Base-by-base conservation (phyloP, 495 filamentous ascomycete species). In the Penicillium macrosclerotiorum region DNA sequence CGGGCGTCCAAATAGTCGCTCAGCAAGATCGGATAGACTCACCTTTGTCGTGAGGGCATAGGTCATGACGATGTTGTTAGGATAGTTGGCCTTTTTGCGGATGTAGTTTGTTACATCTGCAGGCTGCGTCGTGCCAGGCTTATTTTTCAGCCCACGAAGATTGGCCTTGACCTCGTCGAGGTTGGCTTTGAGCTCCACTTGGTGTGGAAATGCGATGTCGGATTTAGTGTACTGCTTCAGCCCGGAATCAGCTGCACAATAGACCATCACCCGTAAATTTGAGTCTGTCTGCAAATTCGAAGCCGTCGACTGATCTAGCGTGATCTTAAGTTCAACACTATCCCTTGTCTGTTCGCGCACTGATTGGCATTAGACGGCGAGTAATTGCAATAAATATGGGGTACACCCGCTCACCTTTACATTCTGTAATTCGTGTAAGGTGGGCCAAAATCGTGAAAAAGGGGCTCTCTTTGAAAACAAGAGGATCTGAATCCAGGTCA, bases 41-140 rank as follows among this genome's bases (percentile, higher is more conserved):
- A 84, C 89, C 82, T 94, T 95, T 49, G 78, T 74, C 1, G 93
- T 98, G 40, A 95, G 73, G 16, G 93, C 93, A 69, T 96, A 98
- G 22, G 90, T 96, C 62, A 98, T 79, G 8, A 83, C 77, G 42
- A 98, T 68, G 24, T 73, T 79, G 59, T 98, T 97, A 6, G 70
- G 63, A 57, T 91, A 94, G 24, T 75, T 74, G 11, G 79, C 44
- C 41, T 78, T 83, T 26, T 84, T 79, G 16, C 89, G 86, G 16
- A 95, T 67, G 48, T 80, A 76, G 47, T 73, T 72, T 11, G 93
- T 97, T 32, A 98, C 84, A 66, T 98, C 93, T 13, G 86, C 90
- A 5, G 93, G 93, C 41, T 86, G 80, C 23, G 93, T 96, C 22
- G 93, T 92, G 18, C 93, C 93, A 7, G 93, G 86, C 58, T 90